Conservation (phyloP, 331 rosid genomes). For the Quercus tomentella region DNA sequence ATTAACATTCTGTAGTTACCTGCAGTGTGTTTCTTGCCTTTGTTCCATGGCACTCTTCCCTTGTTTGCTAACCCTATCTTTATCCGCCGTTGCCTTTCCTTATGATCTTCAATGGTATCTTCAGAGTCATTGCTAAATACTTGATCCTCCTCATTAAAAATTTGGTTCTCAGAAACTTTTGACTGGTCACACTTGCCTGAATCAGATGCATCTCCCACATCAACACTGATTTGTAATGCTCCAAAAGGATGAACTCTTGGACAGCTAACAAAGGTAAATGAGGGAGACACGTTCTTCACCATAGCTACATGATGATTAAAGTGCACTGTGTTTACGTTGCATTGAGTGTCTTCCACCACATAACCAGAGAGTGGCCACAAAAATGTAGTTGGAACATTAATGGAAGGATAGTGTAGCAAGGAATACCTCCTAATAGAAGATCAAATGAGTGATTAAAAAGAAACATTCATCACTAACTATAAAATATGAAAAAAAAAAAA, state of each 20-base stretch:
- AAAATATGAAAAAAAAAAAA: background rate
- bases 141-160: constrained; percentile 21
- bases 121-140: constrained; percentile 18
- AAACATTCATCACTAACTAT: constrained; percentile 5
- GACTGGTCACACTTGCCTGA: constrained; percentile 15
- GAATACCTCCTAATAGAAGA: constrained; percentile 45
- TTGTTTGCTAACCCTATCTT: constrained; percentile 83
- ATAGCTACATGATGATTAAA: constrained; percentile 24
- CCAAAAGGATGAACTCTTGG: constrained; percentile 28
- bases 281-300: constrained; percentile 22
- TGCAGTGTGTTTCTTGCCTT: constrained; percentile 72
- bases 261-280: constrained; percentile 19
- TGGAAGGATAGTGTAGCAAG: constrained; percentile 24
- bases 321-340: constrained; percentile 11
- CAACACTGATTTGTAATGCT: constrained; percentile 28
- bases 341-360: constrained; percentile 24
- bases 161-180: constrained; percentile 16
- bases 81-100: constrained; percentile 63
- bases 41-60: constrained; percentile 93
- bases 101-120: constrained; percentile 23
- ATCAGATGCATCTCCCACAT: constrained; percentile 25
- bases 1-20: constrained; percentile 38
- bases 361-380: constrained; percentile 29
- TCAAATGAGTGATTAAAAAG: constrained; percentile 5
- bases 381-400: constrained; percentile 24